Evolutionary conservation across 371 early-diverging fungal genomes (phyloP).

Genomic region (Ordospora colligata): DNA sequence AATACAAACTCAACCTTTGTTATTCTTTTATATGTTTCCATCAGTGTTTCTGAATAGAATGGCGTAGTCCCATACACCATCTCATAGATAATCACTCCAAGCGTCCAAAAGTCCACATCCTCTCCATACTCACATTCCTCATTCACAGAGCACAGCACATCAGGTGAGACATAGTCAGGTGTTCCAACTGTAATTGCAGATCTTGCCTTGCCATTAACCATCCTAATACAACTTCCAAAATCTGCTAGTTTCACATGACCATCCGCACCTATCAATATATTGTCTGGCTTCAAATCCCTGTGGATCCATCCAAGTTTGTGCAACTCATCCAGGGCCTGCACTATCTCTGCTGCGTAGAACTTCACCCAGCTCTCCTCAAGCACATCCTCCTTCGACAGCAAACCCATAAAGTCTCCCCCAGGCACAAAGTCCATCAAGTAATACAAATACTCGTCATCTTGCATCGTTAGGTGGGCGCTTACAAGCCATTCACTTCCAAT

Average conservation of each 20-base stretch:
- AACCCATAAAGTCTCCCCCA: conserved; percentile 73
- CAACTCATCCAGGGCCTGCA: conserved; percentile 56
- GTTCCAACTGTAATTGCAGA: conserved; percentile 85
- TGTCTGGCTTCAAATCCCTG: conserved; percentile 77
- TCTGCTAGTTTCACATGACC: conserved; percentile 74
- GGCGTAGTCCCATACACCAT: conserved; percentile 80
- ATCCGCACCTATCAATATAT: conserved; percentile 68
- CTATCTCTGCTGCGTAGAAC: conserved; percentile 61
- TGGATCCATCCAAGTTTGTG: conserved; percentile 58
- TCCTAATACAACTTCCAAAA: conserved; percentile 68
- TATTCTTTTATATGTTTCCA: conserved; percentile 76
- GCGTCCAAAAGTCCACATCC: conserved; percentile 87
- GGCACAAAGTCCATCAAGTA: conserved; percentile 74
- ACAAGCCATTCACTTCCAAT: conserved; percentile 59
- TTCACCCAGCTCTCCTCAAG: conserved; percentile 59
- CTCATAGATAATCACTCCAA: conserved; percentile 91
- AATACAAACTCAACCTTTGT: conserved; percentile 58
- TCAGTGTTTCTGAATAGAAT: conserved; percentile 83
- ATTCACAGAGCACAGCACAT: conserved; percentile 75
- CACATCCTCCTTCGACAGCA: conserved; percentile 63
- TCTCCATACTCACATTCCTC: conserved; percentile 63
- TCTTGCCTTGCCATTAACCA: conserved; percentile 61
- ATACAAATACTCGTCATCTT: conserved; percentile 66
- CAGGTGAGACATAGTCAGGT: conserved; percentile 88
- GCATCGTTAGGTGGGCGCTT: conserved; percentile 64